Conservation (phyloP, 2,329 filamentous ascomycete genomes). For the Colletotrichum incanum region DNA sequence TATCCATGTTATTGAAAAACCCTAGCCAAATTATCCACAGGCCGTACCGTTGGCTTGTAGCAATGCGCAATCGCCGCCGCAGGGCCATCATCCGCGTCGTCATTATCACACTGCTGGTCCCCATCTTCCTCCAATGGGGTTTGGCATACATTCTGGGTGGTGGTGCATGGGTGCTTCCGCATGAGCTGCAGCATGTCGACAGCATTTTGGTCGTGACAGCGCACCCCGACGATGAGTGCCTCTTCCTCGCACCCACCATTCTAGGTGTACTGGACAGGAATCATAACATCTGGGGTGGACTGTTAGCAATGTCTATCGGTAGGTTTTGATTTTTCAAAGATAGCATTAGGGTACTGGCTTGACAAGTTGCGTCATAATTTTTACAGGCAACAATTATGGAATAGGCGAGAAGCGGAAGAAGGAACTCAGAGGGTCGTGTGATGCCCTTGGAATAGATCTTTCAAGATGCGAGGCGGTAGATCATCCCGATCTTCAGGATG, state of each 20-base stretch:
- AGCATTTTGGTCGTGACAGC: conserved; percentile 58
- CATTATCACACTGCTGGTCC: conserved; percentile 33
- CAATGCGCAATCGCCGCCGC: not conserved
- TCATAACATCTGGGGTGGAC: conserved; percentile 45
- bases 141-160: conserved; percentile 55
- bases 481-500: conserved; percentile 55
- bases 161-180: conserved; percentile 55
- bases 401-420: conserved; percentile 48
- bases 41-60: not conserved
- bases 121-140: conserved; percentile 54
- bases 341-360: not conserved
- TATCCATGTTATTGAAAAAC: not conserved
- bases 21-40: not conserved
- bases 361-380: not conserved
- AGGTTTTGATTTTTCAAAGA: not conserved
- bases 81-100: not conserved
- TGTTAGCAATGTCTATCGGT: conserved; percentile 53
- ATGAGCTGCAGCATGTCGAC: conserved; percentile 52
- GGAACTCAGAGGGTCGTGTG: conserved; percentile 51
- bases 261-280: conserved; percentile 52
- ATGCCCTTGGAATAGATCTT: conserved; percentile 49
- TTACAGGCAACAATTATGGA: conserved; percentile 51
- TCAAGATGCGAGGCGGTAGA: conserved; percentile 52
- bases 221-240: conserved; percentile 58
- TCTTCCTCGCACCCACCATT: conserved; percentile 53